These are phyloP conservation scores for Colletotrichum paranaense DNA, from an alignment of 2,329 filamentous ascomycete genomes.

Conservation along the genomic window DNA sequence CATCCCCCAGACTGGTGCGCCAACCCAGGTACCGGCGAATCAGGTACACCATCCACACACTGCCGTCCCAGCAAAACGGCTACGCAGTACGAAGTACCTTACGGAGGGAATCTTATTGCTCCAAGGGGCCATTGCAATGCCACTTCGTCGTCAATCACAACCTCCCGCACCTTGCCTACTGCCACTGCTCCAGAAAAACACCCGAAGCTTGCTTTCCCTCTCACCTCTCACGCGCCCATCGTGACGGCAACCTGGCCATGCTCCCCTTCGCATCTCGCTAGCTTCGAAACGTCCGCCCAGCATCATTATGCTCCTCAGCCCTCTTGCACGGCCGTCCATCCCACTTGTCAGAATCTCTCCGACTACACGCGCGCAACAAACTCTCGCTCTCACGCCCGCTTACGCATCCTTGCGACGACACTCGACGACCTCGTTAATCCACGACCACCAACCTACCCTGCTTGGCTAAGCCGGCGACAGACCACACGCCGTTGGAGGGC, in stretches of 20 bases:
- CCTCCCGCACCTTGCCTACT: conserved; percentile 6
- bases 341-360: conserved; percentile 28
- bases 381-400: conserved; percentile 16
- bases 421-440: background rate
- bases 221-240: background rate
- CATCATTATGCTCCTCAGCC: conserved; percentile 36
- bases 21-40: conserved; percentile 11
- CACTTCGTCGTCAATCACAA: conserved; percentile 33
- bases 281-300: conserved; percentile 31
- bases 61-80: conserved; percentile 34
- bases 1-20: background rate
- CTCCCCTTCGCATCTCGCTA: conserved; percentile 19
- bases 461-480: conserved; percentile 4
- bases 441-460: background rate
- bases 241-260: conserved; percentile 15
- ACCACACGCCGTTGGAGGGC: conserved; percentile 30
- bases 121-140: conserved; percentile 35
- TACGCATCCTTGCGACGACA: conserved; percentile 16
- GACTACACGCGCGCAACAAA: conserved; percentile 20
- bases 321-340: conserved; percentile 33
- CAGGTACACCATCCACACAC: conserved; percentile 25
- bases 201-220: background rate
- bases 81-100: background rate
- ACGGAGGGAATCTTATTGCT: conserved; percentile 32
- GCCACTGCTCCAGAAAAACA: conserved; percentile 22